Conservation (phyloP, 163 green algal species). For the Volvox carteri region DNA sequence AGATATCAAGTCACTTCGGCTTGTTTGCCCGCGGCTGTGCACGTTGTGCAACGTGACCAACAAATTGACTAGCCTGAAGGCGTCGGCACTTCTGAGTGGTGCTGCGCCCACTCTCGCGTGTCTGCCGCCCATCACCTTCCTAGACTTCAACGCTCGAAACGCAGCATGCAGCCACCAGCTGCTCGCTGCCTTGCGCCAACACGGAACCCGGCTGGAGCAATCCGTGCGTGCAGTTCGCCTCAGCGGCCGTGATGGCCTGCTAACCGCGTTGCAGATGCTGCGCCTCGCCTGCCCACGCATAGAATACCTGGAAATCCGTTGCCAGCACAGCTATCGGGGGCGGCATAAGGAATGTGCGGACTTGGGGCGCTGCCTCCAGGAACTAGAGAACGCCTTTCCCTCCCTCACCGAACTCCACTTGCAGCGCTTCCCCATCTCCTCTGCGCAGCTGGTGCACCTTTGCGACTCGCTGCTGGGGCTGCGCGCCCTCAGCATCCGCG, state of each 20-base stretch:
- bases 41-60: not conserved
- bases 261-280: conserved; percentile 25
- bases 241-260: conserved; percentile 36
- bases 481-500: conserved; percentile 17
- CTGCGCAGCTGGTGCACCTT: conserved; percentile 2
- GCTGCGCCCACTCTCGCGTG: conserved; percentile 4
- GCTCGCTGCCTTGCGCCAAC: conserved; percentile 15
- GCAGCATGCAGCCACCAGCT: conserved; percentile 46
- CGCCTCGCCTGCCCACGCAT: conserved; percentile 7
- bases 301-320: conserved; percentile 28
- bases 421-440: conserved; percentile 41
- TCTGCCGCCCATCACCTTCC: conserved; percentile 12
- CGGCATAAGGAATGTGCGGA: conserved; percentile 41
- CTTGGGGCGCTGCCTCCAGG: conserved; percentile 34
- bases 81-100: not conserved
- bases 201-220: not conserved
- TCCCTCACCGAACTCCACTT: conserved; percentile 38
- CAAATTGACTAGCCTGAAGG: not conserved
- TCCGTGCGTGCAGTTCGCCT: conserved; percentile 23
- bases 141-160: conserved; percentile 48
- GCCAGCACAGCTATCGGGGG: conserved; percentile 44
- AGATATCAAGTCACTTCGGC: conserved; percentile 22
- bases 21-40: not conserved
- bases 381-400: conserved; percentile 22
- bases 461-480: conserved; percentile 7